Percentiles rank a stretch among this genome's conserved stretches.
Conservation (phyloP, 2,329 filamentous ascomycete species). For the Chaetomium sp. region DNA sequence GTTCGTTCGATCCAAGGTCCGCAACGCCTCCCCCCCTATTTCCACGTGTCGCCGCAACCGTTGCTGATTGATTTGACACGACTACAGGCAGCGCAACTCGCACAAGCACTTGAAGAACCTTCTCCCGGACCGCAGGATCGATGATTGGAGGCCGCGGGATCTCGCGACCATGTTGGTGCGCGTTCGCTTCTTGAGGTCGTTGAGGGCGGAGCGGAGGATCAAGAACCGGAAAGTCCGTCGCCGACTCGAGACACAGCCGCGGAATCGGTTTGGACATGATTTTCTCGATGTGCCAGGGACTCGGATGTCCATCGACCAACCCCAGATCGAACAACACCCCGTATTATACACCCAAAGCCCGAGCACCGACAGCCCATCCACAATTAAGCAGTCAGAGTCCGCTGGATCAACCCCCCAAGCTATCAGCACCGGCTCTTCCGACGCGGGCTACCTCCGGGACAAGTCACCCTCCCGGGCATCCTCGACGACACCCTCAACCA, state of each 20-base stretch:
- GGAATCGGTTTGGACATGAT: constrained; percentile 8
- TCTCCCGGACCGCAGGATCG: constrained; percentile 36
- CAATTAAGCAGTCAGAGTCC: constrained; percentile 29
- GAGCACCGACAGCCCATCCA: constrained; percentile 21
- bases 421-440: constrained; percentile 26
- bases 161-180: constrained; percentile 34
- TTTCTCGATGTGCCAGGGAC: background rate
- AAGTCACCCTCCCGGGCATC: constrained; percentile 33
- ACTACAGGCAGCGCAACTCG: constrained; percentile 35
- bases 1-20: constrained; percentile 36
- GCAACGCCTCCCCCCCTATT: constrained; percentile 7
- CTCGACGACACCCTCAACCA: constrained; percentile 31
- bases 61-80: constrained; percentile 22
- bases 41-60: background rate
- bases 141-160: constrained; percentile 36
- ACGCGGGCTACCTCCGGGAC: constrained; percentile 28
- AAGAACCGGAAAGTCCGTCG: constrained; percentile 27
- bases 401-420: constrained; percentile 31
- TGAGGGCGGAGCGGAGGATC: constrained; percentile 33
- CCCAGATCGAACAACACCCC: background rate
- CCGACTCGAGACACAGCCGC: constrained; percentile 24
- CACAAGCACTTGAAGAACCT: constrained; percentile 36
- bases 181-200: constrained; percentile 35
- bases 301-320: constrained; percentile 23
- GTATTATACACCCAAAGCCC: constrained; percentile 19